These are phyloP conservation scores for Tarenaya hassleriana DNA, from an alignment of 345 rosid species.

Conservation along the genomic window DNA sequence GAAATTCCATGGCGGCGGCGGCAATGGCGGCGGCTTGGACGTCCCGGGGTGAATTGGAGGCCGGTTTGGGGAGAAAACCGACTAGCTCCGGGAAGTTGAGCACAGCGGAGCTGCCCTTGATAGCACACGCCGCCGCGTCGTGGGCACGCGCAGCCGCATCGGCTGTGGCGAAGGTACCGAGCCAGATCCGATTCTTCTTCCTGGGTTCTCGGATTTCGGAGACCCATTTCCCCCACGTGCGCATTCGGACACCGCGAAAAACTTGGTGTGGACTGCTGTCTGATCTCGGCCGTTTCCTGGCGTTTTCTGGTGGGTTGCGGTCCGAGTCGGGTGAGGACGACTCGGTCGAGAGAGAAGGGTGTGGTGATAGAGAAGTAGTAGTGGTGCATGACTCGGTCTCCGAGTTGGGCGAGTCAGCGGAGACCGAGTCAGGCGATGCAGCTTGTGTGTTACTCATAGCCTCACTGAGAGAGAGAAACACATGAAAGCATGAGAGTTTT, in stretches of 20 bases:
- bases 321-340: neutral
- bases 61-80: slow-evolving; percentile 52
- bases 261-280: slow-evolving; percentile 37
- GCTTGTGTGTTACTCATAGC: no score
- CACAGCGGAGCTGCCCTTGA: slow-evolving; percentile 60
- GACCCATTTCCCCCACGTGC: slow-evolving; percentile 83
- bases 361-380: slow-evolving; percentile 1
- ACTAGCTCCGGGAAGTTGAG: slow-evolving; percentile 68
- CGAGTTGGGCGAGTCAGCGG: slow-evolving; percentile 16
- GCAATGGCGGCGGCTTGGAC: slow-evolving; percentile 67
- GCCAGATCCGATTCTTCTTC: slow-evolving; percentile 79
- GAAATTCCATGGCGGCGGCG: slow-evolving; percentile 55
- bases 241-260: slow-evolving; percentile 70
- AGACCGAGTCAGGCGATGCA: no score
- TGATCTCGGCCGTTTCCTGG: slow-evolving; percentile 3
- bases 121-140: slow-evolving; percentile 64
- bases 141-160: slow-evolving; percentile 87
- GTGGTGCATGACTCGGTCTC: slow-evolving; percentile 16
- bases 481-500: no score
- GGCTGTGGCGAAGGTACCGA: slow-evolving; percentile 61
- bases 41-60: slow-evolving; percentile 52
- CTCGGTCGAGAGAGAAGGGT: slow-evolving; percentile 8
- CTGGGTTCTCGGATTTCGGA: slow-evolving; percentile 82
- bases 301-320: neutral
- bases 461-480: no score